Base-by-base conservation (phyloP, 192 early-diverging fungal species). In the Coemansia guatemalensis region DNA sequence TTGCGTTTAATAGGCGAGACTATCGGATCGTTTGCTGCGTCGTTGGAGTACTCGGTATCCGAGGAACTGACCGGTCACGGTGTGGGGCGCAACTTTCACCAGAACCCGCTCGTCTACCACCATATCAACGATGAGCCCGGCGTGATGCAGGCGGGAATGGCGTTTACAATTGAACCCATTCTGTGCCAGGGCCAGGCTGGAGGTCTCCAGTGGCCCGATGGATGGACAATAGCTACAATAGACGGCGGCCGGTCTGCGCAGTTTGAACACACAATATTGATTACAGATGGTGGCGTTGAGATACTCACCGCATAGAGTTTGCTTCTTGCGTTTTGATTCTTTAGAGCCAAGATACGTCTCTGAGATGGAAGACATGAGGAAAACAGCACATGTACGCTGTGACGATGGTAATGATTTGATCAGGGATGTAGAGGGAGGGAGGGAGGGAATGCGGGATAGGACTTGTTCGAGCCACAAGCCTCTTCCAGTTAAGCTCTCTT, bases 81-180 rank as follows among this genome's bases (percentile, higher is more conserved):
- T 1, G 88, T 96, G 26, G 93, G 94, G 47, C 83, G 83, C 20
- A 78, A 87, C 52, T 96, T 96, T 63, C 94, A 96, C 75, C 85
- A 88, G 67, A 80, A 86, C 51, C 93, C 94, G 26, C 65, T 92
- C 26, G 87, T 96, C 51, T 86, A 86, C 74, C 93, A 94, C 58
- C 89, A 89, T 76, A 55, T 65, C 74, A 94, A 93, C 66, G 80
- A 88, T 24, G 86, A 86, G 53, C 83, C 87, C 2, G 90, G 86
- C 12, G 56, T 65, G 2, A 91, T 96, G 91, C 70, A 73, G 53
- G 69, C 85, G 7, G 89, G 90, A 0, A 95, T 92, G 89, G 81
- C 86, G 20, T 96, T 96, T 62, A 96, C 94, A 18, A 90, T 96
- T 57, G 92, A 96, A 73, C 93, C 93, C 0, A 88, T 92, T 56